Evolutionary conservation across 345 rosid genomes (phyloP), one percentile per base, ranked within the genome.

Genomic region (Sisymbrium altissimum): DNA sequence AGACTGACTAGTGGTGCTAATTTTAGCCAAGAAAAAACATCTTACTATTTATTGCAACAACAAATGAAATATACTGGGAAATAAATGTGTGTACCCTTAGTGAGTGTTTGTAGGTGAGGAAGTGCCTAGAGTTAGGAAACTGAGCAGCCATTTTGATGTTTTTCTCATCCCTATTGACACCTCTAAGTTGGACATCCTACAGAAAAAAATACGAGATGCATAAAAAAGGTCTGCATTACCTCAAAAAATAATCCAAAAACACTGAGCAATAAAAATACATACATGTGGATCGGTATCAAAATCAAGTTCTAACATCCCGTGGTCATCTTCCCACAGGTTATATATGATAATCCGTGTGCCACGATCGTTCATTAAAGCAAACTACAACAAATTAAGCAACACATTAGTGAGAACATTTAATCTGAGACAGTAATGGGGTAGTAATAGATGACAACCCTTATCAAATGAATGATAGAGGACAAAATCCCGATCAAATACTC

Each of bases 121-220:
- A 94, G 70, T 91, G 98, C 64, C 89, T 83, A 53, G 95, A 91
- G 80, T 94, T 89, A 27, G 97, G 97, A 79, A 40, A 88, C 70
- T 82, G 66, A 54, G 78, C 72, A 13, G 95, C 97, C 98, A 94
- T 94, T 79, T 84, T 76, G 68, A 94, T 94, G 81, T 87, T 85
- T 79, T 86, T 89, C 86, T 94, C 98, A 65, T 89, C 96, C 19
- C 98, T 93, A 70, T 91, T 94, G 63, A 89, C 98, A 4, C 98
- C 98, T 81, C 98, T 83, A 60, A 94, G 93, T 84, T 91, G 98
- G 65, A 94, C 88, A 83, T 94, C 98, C 98, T 94, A 87, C 81
- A 68, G 70, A 57, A 44, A 66, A 35, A 65, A 57, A 52, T n/a
- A 57, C 5, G 62, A 25, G 19, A 56, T 4, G 21, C 56, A 48